A percentile compares a stretch with the other conserved stretches of the same genome.
Evolutionary conservation across 2,329 filamentous ascomycete genomes (phyloP).

Genomic region (Colletotrichum limetticola): DNA sequence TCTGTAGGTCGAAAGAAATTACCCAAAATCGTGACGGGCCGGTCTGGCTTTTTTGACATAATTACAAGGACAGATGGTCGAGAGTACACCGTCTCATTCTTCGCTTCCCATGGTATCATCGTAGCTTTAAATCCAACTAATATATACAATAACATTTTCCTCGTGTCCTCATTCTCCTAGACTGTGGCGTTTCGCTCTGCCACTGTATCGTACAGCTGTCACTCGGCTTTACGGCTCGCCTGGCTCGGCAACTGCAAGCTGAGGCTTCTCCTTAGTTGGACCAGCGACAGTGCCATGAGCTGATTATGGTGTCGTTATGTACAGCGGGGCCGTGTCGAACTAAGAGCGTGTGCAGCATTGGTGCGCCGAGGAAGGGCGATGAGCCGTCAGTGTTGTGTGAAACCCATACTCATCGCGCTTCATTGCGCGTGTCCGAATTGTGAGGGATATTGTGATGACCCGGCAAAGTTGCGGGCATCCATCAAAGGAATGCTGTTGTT

Average conservation of each 20-base stretch:
- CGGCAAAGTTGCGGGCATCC: constrained; percentile 54
- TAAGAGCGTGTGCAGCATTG: not conserved
- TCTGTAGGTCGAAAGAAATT: not conserved
- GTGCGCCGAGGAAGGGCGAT: not conserved
- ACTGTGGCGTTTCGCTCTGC: not conserved
- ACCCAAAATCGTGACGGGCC: constrained; percentile 5
- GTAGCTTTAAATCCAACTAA: constrained; percentile 5
- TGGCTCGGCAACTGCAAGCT: not conserved
- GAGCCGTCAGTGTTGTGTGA: not conserved
- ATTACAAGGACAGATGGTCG: constrained; percentile 31
- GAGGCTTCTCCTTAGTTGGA: not conserved
- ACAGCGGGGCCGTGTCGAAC: constrained; percentile 2
- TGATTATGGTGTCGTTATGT: not conserved
- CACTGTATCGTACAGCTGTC: not conserved
- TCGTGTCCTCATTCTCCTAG: constrained; percentile 14
- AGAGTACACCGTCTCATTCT: constrained; percentile 7
- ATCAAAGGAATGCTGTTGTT: constrained; percentile 61
- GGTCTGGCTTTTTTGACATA: constrained; percentile 7
- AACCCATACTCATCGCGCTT: not conserved
- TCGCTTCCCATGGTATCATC: constrained; percentile 30
- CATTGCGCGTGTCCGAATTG: constrained; percentile 35
- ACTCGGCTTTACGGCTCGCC: not conserved
- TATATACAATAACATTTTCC: constrained; percentile 2
- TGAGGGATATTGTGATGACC: constrained; percentile 44
- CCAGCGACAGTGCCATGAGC: constrained; percentile 11